Base-by-base conservation (phyloP, 2,329 filamentous ascomycete species). In the Ascochyta fabae region DNA sequence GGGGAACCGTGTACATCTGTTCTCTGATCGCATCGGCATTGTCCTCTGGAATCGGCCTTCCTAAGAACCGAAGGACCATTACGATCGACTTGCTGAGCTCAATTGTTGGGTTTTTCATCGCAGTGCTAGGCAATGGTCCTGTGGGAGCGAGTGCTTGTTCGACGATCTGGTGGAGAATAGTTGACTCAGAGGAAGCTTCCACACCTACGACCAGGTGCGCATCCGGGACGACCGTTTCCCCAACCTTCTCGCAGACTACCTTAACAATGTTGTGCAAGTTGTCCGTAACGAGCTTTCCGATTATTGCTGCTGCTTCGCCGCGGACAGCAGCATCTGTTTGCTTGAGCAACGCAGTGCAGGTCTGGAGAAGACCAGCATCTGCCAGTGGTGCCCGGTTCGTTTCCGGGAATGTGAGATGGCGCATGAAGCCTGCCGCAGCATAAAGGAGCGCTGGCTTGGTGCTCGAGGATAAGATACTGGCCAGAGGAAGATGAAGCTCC, bases 31-130 rank as follows among this genome's bases (percentile, higher is more conserved):
- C 60, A 42, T 68, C 63, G 13, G 64, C 55, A 15, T 71, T 64
- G 36, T 66, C 63, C 35, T 66, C 64, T 23, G 61, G 43, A 23
- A 62, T 53, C 13, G 61, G 24, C 36, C 59, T 65, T 4, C 59
- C 55, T 5, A 69, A 53, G 39, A 63, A 66, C 22, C 68, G 49
- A 8, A 72, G 53, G 6, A 71, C 67, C 13, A 46, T 53, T 6
- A 54, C 55, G 29, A 58, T 62, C 3, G 60, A 53, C 26, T 63
- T 60, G 19, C 63, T 64, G 0, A 69, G 59, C 57, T 76, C 73
- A 31, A 75, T 66, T 59, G 65, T 68, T n/a, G 70, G 59, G n/a
- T 73, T 74, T 55, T 74, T 75, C 72, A 75, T 75, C 1, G 70
- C 56, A n/a, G 70, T 72, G 49, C 73, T 75, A 4, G 73, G 72